These are phyloP conservation scores for Lachnellula subtilissima DNA, from an alignment of 2,329 filamentous ascomycete species.

Conservation along the genomic window DNA sequence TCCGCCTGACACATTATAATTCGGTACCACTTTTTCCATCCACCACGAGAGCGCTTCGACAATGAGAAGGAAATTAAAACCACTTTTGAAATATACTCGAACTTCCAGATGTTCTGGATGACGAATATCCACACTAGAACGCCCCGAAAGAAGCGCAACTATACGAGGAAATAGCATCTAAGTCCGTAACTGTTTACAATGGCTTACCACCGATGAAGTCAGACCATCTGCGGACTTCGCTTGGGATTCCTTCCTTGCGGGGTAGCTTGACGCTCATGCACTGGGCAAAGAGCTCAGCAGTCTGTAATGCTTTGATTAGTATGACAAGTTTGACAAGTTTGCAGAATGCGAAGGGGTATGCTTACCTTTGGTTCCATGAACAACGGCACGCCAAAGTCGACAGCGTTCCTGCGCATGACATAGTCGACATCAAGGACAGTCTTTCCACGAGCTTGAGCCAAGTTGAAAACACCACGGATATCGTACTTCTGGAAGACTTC, in stretches of 20 bases:
- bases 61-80: neutral
- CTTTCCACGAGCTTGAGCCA: conserved; percentile 78
- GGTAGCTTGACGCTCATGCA: conserved; percentile 98
- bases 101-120: neutral
- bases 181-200: conserved; percentile 43
- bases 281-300: conserved; percentile 89
- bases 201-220: conserved; percentile 89
- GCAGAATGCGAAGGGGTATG: conserved; percentile 13
- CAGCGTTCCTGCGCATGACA: conserved; percentile 95
- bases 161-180: neutral
- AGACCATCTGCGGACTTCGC: conserved; percentile 90
- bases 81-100: conserved; percentile 5
- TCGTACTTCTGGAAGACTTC: conserved; percentile 97
- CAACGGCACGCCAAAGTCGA: conserved; percentile 94
- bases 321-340: neutral
- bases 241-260: conserved; percentile 78
- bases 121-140: neutral
- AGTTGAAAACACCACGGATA: conserved; percentile 92
- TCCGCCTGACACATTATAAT: too few species aligned
- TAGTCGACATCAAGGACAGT: conserved; percentile 90
- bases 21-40: neutral
- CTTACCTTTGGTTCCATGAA: conserved; percentile 98
- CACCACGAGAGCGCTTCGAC: neutral
- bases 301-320: conserved; percentile 51
- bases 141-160: neutral